A percentile compares a stretch with the other conserved stretches of the same genome.
Conservation (phyloP, 1,284 basidiomycete genomes). For the Pascua sp. region DNA sequence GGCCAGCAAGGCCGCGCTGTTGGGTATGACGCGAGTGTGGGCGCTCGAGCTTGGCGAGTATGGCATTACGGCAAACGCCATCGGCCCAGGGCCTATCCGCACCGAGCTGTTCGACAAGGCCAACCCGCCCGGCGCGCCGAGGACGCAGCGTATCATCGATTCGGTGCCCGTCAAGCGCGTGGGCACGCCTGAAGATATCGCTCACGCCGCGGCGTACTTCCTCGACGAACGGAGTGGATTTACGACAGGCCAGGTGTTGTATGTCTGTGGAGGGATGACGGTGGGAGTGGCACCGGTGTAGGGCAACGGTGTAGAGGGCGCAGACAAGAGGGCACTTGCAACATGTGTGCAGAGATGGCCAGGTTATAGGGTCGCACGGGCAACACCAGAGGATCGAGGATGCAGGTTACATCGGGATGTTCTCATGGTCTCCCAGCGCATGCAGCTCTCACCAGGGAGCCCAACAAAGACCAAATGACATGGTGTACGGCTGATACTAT, state of each 20-base stretch:
- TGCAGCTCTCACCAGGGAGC: too few relatives aligned
- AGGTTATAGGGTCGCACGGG: too few relatives aligned
- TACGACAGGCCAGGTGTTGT: conserved; percentile 15
- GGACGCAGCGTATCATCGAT: conserved; percentile 78
- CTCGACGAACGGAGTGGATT: conserved; percentile 52
- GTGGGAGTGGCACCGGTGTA: conserved; percentile 12
- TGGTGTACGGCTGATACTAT: too few relatives aligned
- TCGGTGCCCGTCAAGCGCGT: conserved; percentile 86
- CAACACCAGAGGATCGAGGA: too few relatives aligned
- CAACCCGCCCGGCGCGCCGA: conserved; percentile 44
- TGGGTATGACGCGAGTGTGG: conserved; percentile 61
- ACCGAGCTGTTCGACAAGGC: conserved; percentile 60
- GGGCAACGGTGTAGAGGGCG: neutral
- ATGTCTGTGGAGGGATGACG: conserved; percentile 16
- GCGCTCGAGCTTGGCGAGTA: conserved; percentile 68
- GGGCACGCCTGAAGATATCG: conserved; percentile 84
- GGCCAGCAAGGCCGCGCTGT: conserved; percentile 76
- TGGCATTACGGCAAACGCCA: conserved; percentile 81
- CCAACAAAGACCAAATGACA: too few relatives aligned
- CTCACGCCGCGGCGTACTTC: conserved; percentile 74
- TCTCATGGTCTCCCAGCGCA: too few relatives aligned
- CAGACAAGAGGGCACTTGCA: too few relatives aligned
- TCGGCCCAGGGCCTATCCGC: conserved; percentile 87
- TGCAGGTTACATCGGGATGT: too few relatives aligned
- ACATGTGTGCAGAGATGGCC: too few relatives aligned